Base-by-base conservation (phyloP, 148 eudicot genomes). In the Fagopyrum tataricum region DNA sequence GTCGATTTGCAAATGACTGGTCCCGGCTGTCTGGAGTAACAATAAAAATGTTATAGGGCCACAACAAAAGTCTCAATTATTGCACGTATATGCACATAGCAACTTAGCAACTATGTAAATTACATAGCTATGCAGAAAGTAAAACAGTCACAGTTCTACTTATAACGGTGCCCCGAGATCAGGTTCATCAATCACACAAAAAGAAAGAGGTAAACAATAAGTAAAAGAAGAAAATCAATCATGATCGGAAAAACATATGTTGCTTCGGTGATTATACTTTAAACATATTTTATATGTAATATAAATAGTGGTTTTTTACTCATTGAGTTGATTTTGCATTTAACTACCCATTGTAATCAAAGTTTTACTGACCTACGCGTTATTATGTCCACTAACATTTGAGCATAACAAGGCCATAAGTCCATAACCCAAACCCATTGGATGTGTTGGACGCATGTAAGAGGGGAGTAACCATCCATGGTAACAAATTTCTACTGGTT, bases 11-110 rank as follows among this genome's bases (percentile, higher is more conserved):
- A 18, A 52, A 41, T 37, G 18, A 61, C 76, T 67, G 80, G 74
- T 43, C 69, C 73, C 7, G 44, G 75, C 44, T 78, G 74, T 81
- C 97, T 92, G 82, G 49, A 81, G 21, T 18, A n/a, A 23, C 20
- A 51, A 20, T n/a, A 44, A 56, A 21, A n/a, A 70, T 44, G 40
- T 66, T 67, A 21, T 37, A 48, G 43, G 7, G 26, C 3, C 18
- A n/a, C 56, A 52, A 52, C 56, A 52, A 52, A 14, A 46, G n/a
- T 52, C n/a, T 7, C 17, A 52, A 52, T 52, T 7, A 52, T n/a
- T 17, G 21, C 56, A 52, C n/a, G 20, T 21, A 5, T 52, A n/a
- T 52, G 5, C 56, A 52, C 20, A 52, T 15, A 17, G 56, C n/a
- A 52, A 52, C 20, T n/a, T 15, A 17, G 56, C n/a, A 52, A 52